These are phyloP conservation scores for Chrysanthemum seticuspe DNA, from an alignment of 129 eudicot species.

Conservation along the genomic window DNA sequence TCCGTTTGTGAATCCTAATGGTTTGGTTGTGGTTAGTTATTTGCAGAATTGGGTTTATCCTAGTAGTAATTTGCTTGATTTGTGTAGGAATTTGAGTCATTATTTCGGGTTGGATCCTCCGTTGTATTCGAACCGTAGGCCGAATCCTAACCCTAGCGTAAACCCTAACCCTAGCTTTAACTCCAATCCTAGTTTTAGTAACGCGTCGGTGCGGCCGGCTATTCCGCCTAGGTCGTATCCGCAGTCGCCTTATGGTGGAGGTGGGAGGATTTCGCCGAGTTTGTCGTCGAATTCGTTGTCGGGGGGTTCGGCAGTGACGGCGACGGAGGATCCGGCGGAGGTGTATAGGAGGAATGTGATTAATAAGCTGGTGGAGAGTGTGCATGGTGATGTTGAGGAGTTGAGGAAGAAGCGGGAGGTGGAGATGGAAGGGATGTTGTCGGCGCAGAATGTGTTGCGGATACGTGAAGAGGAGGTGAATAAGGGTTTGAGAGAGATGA, in stretches of 20 bases:
- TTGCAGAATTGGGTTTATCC: slow-evolving; percentile 84
- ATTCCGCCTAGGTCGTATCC: slow-evolving; percentile 69
- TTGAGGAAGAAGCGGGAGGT: slow-evolving; percentile 70
- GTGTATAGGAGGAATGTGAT: slow-evolving; percentile 69
- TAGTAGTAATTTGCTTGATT: slow-evolving; percentile 70
- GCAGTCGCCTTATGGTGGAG: slow-evolving; percentile 10
- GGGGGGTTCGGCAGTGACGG: not conserved
- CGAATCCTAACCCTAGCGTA: slow-evolving; percentile 38
- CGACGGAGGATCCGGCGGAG: slow-evolving; percentile 66
- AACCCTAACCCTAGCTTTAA: slow-evolving; percentile 35
- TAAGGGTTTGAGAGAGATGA: slow-evolving; percentile 74
- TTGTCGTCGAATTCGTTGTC: not conserved
- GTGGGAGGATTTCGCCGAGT: slow-evolving; percentile 40
- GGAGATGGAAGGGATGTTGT: slow-evolving; percentile 81
- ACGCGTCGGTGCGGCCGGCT: slow-evolving; percentile 46
- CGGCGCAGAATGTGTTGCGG: slow-evolving; percentile 59
- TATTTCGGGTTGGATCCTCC: slow-evolving; percentile 66
- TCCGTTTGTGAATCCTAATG: slow-evolving; percentile 66
- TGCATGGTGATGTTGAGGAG: slow-evolving; percentile 51
- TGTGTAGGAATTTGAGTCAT: slow-evolving; percentile 30
- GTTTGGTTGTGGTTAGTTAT: slow-evolving; percentile 68
- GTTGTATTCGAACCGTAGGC: slow-evolving; percentile 66
- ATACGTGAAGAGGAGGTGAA: slow-evolving; percentile 50
- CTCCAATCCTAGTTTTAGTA: slow-evolving; percentile 23
- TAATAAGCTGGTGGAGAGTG: slow-evolving; percentile 61